These are phyloP conservation scores for Zopfia rhizophila DNA, from an alignment of 2,329 filamentous ascomycete species.

Conservation along the genomic window DNA sequence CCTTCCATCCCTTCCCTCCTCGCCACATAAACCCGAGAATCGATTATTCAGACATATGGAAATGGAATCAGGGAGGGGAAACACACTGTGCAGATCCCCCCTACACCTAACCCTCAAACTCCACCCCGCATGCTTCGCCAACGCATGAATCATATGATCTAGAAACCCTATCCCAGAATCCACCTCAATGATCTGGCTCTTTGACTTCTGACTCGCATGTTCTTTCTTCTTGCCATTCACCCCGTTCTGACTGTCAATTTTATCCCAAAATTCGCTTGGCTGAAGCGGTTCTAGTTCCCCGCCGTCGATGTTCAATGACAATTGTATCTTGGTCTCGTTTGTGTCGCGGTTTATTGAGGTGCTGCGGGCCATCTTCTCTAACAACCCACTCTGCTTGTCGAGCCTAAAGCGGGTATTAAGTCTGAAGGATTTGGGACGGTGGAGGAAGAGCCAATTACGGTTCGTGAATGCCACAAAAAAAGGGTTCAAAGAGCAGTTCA, in stretches of 20 bases:
- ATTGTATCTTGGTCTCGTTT: conserved; percentile 97
- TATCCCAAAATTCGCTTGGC: conserved; percentile 45
- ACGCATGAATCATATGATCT: conserved; percentile 97
- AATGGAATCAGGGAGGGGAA: conserved; percentile 1
- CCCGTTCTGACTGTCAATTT: conserved; percentile 63
- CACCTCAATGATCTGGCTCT: conserved; percentile 85
- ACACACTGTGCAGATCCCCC: conserved; percentile 89
- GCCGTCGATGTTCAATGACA: conserved; percentile 93
- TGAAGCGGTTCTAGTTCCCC: conserved; percentile 70
- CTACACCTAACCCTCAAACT: conserved; percentile 83
- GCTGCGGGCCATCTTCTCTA: conserved; percentile 72
- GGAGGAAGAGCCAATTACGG: not conserved
- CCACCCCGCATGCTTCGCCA: conserved; percentile 97
- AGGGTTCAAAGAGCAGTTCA: conserved; percentile 36
- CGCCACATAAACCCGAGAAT: no score
- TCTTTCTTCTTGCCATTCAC: conserved; percentile 57
- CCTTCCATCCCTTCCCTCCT: no score
- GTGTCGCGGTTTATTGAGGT: conserved; percentile 87
- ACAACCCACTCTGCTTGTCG: no score
- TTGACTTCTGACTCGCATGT: conserved; percentile 86
- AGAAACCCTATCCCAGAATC: conserved; percentile 97
- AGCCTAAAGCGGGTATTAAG: conserved; percentile 4
- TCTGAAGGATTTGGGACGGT: not conserved
- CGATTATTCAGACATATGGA: not conserved
- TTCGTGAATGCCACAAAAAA: not conserved